Evolutionary conservation across 306 rosid genomes (phyloP), one percentile per base, ranked within the genome.

Genomic region (Sophora flavescens): DNA sequence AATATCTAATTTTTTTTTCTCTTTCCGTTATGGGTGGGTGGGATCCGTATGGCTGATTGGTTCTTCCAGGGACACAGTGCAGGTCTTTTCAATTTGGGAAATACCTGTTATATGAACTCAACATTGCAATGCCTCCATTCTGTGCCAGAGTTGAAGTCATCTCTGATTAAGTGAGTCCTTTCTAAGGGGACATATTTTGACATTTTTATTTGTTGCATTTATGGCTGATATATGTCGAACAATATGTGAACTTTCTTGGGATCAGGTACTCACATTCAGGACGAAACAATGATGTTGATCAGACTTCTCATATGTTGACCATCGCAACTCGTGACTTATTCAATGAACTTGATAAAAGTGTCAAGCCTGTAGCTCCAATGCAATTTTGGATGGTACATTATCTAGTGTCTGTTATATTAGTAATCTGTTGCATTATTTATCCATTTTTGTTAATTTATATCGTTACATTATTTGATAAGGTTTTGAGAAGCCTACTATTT

Each of bases 101-200:
- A 96, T 82, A 96, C 99, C 3, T 96, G 99, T 84, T 96, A 96
- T 74, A 96, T 96, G 99, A 96, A 92, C 85, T 96, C 99, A 81
- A 96, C 99, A 54, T 59, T 96, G 63, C 99, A 96, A 81, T 96
- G 99, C 74, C 93, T 96, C 79, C 99, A 96, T 87, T 96, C 91
- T 51, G 99, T 96, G 80, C 99, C 99, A 60, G 99, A 96, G 85
- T 87, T 96, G 84, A 96, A 92, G 88, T 92, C 98, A 50, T 93
- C 97, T 83, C 88, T 96, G 90, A 78, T 82, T 42, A 84, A 83
- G 99, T 96, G 69, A 84, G 97, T 84, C 57, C 44, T 62, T 47
- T 68, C 64, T 52, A 68, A 61, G 63, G 41, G 45, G 57, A 66
- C n/a, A 33, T 14, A 30, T 13, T 16, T 62, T 30, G 41, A 26